Evolutionary conservation across 2,329 filamentous ascomycete species (phyloP), one percentile per base, ranked within the genome.

Genomic region (Dryadomyces quercus-mongolicae): DNA sequence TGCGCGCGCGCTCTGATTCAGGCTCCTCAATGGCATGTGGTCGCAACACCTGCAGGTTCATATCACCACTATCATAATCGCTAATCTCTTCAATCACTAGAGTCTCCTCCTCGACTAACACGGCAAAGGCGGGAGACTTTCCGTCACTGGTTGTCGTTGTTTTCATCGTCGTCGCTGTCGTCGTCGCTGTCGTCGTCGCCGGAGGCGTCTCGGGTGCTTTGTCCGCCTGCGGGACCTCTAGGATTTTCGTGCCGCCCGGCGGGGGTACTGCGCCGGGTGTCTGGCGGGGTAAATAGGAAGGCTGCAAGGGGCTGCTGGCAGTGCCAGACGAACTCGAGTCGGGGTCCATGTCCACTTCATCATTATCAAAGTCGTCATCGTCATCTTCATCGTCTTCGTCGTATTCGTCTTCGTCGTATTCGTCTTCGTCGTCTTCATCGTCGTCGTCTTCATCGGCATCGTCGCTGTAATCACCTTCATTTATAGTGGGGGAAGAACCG

Each of bases 21-120:
- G 69, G 63, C 42, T 69, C 72, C 60, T 78, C 76, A 52, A 77
- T 74, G 54, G 71, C 68, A 13, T 69, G 66, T 0, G 75, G 75
- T 10, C 63, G 66, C 22, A 78, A 61, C 25, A 74, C 66, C 36
- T 69, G 68, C 22, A 70, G 62, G 18, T 68, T 68, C 5, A 74
- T 72, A 44, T 67, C 68, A 25, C 72, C 72, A 59, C 68, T 70
- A 54, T 74, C 72, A 54, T 75, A 68, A 57, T 76, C 68, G 60
- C 62, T 67, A 22, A 71, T 56, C 52, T 72, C 75, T 56, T 77
- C 75, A 34, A 78, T 66, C 12, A 65, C 62, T 42, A 77, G 69
- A 40, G 62, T 58, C 13, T 58, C 54, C 20, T 61, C 57, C 6
- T 49, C 49, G 5, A 54, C 13, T 13, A 53, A 34, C 6, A 52